phyloP scores from a whole-genome alignment of 2,329 filamentous ascomycete genomes.

The Colletotrichum kahawae region DNA sequence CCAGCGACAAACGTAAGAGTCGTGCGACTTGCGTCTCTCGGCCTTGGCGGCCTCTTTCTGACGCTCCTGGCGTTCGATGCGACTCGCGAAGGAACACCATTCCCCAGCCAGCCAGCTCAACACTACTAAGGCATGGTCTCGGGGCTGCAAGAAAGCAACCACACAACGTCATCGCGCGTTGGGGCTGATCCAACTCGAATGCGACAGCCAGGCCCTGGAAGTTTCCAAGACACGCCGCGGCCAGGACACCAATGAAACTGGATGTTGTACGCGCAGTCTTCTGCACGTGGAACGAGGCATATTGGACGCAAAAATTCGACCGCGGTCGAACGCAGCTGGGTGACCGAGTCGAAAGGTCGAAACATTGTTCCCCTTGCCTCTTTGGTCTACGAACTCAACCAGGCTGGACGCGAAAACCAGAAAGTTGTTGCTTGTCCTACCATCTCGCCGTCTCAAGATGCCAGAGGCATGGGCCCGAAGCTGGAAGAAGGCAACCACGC shows the following conservation, averaged over 20 bases:
- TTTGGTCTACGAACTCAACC: accelerated
- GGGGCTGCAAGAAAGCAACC: not conserved
- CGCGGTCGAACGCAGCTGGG: not conserved
- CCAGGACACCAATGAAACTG: accelerated
- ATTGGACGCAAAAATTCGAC: accelerated
- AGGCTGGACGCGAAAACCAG: not conserved
- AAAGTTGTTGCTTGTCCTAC: too few species aligned
- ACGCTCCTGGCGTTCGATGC: not conserved
- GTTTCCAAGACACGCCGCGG: not conserved
- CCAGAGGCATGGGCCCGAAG: not conserved
- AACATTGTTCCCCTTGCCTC: too few species aligned
- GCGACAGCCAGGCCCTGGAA: not conserved
- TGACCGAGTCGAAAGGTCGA: too few species aligned
- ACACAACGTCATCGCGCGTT: not conserved
- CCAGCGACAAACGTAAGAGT: not conserved
- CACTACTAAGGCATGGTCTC: not conserved
- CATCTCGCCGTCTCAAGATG: not conserved
- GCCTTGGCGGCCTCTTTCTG: not conserved
- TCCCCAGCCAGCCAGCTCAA: not conserved
- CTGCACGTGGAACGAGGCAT: not conserved
- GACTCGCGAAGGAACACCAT: not conserved
- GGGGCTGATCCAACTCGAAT: too few species aligned
- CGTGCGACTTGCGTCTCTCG: not conserved
- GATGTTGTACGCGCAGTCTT: not conserved
- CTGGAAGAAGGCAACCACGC: not conserved